Conservation (phyloP, 2,329 filamentous ascomycete genomes). For the Penicillium sp. region DNA sequence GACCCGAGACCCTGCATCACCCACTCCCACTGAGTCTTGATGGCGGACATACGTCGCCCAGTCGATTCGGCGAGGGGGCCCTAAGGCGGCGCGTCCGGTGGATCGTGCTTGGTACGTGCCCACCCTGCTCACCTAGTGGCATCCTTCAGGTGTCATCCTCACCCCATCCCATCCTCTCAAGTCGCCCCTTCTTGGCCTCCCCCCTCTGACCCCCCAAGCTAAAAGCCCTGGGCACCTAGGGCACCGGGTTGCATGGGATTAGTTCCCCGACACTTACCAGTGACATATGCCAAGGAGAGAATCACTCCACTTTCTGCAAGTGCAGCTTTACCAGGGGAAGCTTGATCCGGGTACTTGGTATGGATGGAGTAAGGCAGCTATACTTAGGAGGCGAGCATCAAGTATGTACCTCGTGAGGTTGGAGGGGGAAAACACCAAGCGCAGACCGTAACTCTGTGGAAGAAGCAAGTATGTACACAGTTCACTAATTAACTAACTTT, state of each 20-base stretch:
- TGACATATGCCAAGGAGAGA: slow-evolving; percentile 33
- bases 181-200: neutral
- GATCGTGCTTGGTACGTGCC: neutral
- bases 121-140: neutral
- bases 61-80: slow-evolving; percentile 3
- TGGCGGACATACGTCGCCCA: slow-evolving; percentile 8
- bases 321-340: slow-evolving; percentile 22
- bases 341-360: slow-evolving; percentile 19
- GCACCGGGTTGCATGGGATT: neutral
- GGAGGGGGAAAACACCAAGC: neutral
- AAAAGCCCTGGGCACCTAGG: neutral
- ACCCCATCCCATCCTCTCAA: neutral
- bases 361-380: neutral
- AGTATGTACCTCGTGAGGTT: neutral
- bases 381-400: neutral
- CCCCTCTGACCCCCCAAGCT: neutral
- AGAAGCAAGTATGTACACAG: neutral
- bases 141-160: slow-evolving; percentile 8
- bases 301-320: slow-evolving; percentile 30
- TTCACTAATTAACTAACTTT: slow-evolving; percentile 7
- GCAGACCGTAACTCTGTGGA: slow-evolving; percentile 26
- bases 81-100: slow-evolving; percentile 11
- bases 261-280: slow-evolving; percentile 7
- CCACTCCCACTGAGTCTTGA: slow-evolving; percentile 9
- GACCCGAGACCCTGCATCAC: slow-evolving; percentile 25